Percentiles rank a stretch among this genome's conserved stretches.
Evolutionary conservation across 331 rosid genomes (phyloP).

Genomic region (Pyrus hybrid): DNA sequence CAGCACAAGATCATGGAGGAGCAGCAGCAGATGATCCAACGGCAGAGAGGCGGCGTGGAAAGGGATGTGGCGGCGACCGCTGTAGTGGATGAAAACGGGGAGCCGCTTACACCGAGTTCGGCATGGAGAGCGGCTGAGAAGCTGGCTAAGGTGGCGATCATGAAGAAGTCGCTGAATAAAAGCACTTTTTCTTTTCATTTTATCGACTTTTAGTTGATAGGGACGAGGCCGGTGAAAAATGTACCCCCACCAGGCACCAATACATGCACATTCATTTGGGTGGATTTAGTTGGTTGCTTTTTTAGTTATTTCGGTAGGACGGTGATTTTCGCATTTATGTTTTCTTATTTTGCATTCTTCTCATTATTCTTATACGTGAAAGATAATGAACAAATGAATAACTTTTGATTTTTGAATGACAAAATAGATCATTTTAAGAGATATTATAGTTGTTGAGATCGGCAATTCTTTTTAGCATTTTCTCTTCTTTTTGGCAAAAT

Average conservation of each 20-base stretch:
- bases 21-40: conserved; percentile 33
- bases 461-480: background rate
- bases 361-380: rapidly evolving
- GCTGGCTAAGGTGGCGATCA: conserved; percentile 83
- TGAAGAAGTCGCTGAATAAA: conserved; percentile 74
- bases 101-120: conserved; percentile 87
- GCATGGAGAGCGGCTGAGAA: conserved; percentile 99
- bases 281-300: background rate
- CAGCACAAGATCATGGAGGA: conserved; percentile 35
- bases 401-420: too few species aligned
- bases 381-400: background rate
- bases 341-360: too few species aligned
- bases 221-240: background rate
- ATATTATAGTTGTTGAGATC: background rate
- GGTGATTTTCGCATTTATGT: too few species aligned
- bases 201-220: background rate
- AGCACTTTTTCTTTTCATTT: background rate
- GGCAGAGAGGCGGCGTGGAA: conserved; percentile 47
- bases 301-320: too few species aligned
- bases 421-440: background rate
- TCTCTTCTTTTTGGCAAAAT: background rate
- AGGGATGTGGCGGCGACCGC: conserved; percentile 11
- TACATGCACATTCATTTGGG: background rate
- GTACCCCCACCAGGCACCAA: too few species aligned
- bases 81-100: conserved; percentile 63